These are phyloP conservation scores for Fusarium fujikuroi DNA, from an alignment of 2,329 filamentous ascomycete genomes.

Conservation along the genomic window DNA sequence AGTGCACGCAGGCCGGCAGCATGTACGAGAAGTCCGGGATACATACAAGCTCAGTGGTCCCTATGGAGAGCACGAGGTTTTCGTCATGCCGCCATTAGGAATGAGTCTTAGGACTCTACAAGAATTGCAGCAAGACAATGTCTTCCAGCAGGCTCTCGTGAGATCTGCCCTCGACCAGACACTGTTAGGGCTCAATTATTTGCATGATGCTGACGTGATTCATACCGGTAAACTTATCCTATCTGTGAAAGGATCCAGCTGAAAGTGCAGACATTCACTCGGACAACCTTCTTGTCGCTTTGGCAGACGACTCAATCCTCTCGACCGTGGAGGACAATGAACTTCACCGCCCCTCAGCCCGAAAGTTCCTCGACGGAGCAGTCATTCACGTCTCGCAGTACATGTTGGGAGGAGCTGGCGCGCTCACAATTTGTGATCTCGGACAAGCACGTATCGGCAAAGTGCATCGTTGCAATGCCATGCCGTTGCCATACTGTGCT, in stretches of 20 bases:
- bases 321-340: constrained; percentile 47
- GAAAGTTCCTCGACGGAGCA: constrained; percentile 43
- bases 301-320: constrained; percentile 47
- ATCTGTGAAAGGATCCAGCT: accelerated
- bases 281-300: constrained; percentile 51
- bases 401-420: constrained; percentile 47
- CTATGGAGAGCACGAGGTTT: constrained; percentile 48
- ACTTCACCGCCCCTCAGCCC: constrained; percentile 44
- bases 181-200: constrained; percentile 39
- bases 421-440: constrained; percentile 49
- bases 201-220: constrained; percentile 42
- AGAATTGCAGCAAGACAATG: constrained; percentile 38
- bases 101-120: constrained; percentile 52
- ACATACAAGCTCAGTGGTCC: constrained; percentile 48
- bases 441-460: constrained; percentile 50
- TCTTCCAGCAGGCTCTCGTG: constrained; percentile 46
- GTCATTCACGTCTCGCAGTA: constrained; percentile 49
- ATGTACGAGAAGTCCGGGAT: constrained; percentile 50
- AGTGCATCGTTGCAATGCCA: constrained; percentile 38
- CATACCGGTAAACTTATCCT: constrained; percentile 40
- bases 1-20: constrained; percentile 44
- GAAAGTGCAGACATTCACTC: constrained; percentile 48
- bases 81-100: constrained; percentile 51
- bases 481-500: constrained; percentile 48
- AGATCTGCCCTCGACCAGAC: constrained; percentile 38